Evolutionary conservation across 2,329 filamentous ascomycete species (phyloP), one percentile per base, ranked within the genome.

Genomic region (Elsinoe fawcettii): DNA sequence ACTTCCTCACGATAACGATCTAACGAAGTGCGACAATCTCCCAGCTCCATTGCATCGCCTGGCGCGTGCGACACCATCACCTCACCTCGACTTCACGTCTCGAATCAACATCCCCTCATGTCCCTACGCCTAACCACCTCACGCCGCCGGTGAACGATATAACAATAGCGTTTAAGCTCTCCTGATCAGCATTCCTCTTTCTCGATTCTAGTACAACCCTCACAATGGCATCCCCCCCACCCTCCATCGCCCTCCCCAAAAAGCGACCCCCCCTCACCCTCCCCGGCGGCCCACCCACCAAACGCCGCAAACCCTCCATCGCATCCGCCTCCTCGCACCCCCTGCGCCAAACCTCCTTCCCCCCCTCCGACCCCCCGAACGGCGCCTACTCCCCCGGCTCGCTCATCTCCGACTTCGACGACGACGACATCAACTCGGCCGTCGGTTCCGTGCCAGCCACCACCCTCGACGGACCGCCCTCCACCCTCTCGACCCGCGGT

Each of bases 341-440:
- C 1, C 80, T 93, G 1, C 86, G 88, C 37, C 87, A 90, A 66
- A 91, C 89, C 3, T 90, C 87, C 0, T 93, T 90, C 66, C 86
- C 87, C 0, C 87, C 87, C 23, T 56, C 66, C 18, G 68, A 70
- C 18, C 70, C 68, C n/a, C 71, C 76, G n/a, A 39, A 27, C 34
- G 37, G 39, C 44, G 58, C 37, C 7, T 61, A 60, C 57, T 60
- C 58, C 27, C 58, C 58, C 32, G 58, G 57, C 47, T 61, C 60
- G n/a, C 56, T 58, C 11, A 53, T 54, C 47, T 53, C 57, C 39
- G 55, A 58, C 53, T 63, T 61, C 18, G 60, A 67, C 47, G 67
- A 68, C 61, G 60, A 73, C 70, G 60, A 74, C 51, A 67, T 70
- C 63, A 60, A 59, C 16, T 64, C 61, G 56, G 67, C 67, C 3